Evolutionary conservation across 257 asterid species (phyloP).

Genomic region (Eucommia ulmoides): DNA sequence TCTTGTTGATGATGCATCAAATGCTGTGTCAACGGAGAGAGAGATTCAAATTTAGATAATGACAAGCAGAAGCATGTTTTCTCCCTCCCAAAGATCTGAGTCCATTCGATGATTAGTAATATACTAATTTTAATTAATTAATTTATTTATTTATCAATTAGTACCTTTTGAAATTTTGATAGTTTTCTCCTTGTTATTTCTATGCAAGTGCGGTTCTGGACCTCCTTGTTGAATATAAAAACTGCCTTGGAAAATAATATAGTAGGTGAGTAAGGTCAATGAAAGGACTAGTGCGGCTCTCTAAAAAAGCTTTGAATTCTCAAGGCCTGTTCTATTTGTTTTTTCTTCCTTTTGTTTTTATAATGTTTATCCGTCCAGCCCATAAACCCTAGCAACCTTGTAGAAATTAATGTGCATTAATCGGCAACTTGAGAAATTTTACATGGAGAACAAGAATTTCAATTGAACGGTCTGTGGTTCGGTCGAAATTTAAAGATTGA

Average conservation of each 20-base stretch:
- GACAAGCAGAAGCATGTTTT: slow-evolving; percentile 68
- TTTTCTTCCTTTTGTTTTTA: not conserved
- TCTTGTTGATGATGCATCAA: slow-evolving; percentile 50
- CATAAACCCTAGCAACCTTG: too few species aligned
- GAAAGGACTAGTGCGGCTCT: slow-evolving; percentile 37
- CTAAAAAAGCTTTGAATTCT: slow-evolving; percentile 16
- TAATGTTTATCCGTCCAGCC: too few species aligned
- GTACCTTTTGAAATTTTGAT: slow-evolving; percentile 41
- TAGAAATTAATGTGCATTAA: too few species aligned
- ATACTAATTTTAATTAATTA: slow-evolving; percentile 6
- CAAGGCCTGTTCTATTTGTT: slow-evolving; percentile 5
- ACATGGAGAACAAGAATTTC: too few species aligned
- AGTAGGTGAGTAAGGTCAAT: slow-evolving; percentile 66
- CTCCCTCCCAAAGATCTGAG: slow-evolving; percentile 67
- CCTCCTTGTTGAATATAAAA: slow-evolving; percentile 11
- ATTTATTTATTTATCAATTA: not conserved
- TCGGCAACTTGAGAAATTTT: too few species aligned
- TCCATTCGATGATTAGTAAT: slow-evolving; percentile 23
- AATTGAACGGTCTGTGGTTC: too few species aligned
- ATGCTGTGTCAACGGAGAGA: slow-evolving; percentile 56
- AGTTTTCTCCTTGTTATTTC: slow-evolving; percentile 58
- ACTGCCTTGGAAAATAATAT: slow-evolving; percentile 13
- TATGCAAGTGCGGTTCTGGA: slow-evolving; percentile 31
- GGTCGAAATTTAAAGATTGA: too few species aligned
- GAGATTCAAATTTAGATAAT: slow-evolving; percentile 42